phyloP scores from a whole-genome alignment of 129 eudicot genomes.

The Flaveria robusta region DNA sequence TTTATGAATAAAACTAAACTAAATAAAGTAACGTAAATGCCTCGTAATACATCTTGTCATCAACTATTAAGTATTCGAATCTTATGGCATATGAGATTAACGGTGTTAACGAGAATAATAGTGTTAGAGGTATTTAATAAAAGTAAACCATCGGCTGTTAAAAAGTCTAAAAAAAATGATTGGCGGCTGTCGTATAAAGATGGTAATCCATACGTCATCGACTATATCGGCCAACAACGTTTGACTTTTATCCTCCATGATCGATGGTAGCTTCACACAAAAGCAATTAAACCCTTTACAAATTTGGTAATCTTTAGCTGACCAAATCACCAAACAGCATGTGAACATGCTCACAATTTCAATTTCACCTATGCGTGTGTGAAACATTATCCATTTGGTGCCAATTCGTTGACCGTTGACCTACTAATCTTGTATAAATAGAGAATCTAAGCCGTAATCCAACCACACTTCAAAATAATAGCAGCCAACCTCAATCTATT shows the following conservation, averaged over 20 bases:
- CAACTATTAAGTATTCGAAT: too few relatives aligned
- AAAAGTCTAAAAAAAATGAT: too few relatives aligned
- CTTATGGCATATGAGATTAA: too few relatives aligned
- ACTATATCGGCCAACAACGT: constrained; percentile 11
- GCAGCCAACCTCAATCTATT: background rate
- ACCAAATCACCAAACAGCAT: constrained; percentile 20
- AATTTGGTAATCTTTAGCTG: constrained; percentile 12
- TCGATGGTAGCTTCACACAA: background rate
- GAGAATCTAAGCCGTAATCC: background rate
- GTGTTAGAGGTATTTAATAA: too few relatives aligned
- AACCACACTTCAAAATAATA: background rate
- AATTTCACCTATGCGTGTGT: constrained; percentile 8
- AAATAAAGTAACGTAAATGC: too few relatives aligned
- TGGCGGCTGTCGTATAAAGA: too few relatives aligned
- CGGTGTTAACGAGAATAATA: too few relatives aligned
- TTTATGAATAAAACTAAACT: too few relatives aligned
- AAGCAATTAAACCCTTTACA: constrained; percentile 7
- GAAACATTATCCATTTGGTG: background rate
- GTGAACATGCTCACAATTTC: constrained; percentile 20
- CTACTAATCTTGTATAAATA: constrained; percentile 8
- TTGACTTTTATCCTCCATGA: constrained; percentile 14
- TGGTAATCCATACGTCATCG: background rate
- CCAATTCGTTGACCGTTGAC: constrained; percentile 11
- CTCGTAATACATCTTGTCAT: too few relatives aligned
- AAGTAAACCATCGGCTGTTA: too few relatives aligned